Conservation (phyloP, 148 eudicot species). For the Drosera capensis region DNA sequence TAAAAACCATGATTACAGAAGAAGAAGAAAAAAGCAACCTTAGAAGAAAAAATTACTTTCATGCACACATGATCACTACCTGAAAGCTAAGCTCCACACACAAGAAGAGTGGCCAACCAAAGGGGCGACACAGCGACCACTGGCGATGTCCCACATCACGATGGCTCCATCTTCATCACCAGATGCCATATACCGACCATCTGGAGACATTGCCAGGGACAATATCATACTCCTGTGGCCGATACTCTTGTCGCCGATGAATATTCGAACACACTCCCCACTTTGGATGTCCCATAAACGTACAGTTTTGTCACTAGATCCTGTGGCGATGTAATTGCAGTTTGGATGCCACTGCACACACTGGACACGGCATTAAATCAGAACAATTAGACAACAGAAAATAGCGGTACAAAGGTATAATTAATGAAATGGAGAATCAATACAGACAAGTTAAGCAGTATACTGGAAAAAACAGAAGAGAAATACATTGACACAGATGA, state of each 20-base stretch:
- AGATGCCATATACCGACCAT: slow-evolving; percentile 97
- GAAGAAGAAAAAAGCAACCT: not conserved
- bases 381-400: not conserved
- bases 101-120: slow-evolving; percentile 90
- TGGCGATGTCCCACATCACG: slow-evolving; percentile 98
- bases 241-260: slow-evolving; percentile 89
- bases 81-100: slow-evolving; percentile 89
- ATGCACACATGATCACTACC: slow-evolving; percentile 18
- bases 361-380: slow-evolving; percentile 18
- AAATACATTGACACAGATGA: too few relatives aligned
- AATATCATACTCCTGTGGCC: slow-evolving; percentile 90
- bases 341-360: slow-evolving; percentile 97
- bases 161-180: slow-evolving; percentile 97
- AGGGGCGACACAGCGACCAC: slow-evolving; percentile 84
- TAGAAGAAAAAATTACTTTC: not conserved
- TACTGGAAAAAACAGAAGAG: too few relatives aligned
- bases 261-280: slow-evolving; percentile 89
- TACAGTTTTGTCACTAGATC: slow-evolving; percentile 97
- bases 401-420: not conserved
- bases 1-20: slow-evolving; percentile 1
- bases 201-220: slow-evolving; percentile 95
- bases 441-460: too few relatives aligned
- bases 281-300: slow-evolving; percentile 93
- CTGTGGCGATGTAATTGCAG: slow-evolving; percentile 98
- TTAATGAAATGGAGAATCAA: too few relatives aligned